Base-by-base conservation (phyloP, 2,329 filamentous ascomycete genomes). In the Ceratocystiopsis brevicomis region DNA sequence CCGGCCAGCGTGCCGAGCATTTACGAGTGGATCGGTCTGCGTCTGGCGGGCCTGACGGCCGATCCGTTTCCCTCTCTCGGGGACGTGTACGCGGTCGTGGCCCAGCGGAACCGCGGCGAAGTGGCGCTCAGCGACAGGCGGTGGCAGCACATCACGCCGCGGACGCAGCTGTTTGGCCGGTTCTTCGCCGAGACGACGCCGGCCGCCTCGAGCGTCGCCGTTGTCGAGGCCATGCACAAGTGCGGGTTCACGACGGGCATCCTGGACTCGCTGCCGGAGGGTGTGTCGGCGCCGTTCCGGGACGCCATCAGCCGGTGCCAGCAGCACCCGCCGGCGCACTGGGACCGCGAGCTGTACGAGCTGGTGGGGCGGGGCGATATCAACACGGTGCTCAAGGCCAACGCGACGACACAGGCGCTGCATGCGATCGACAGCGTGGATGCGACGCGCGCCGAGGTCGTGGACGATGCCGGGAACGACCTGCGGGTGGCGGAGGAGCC, bases 241-340 rank as follows among this genome's bases (percentile, higher is more conserved):
- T 78, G 78, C 47, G 78, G 79, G 0, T 73, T 94, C 39, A 76
- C 70, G 8, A 59, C 61, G 11, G 65, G 70, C 19, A 63, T 87
- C 40, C 68, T 96, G 15, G 83, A 93, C 49, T 86, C 82, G 0
- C 64, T 96, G 1, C 88, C 90, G 2, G 85, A 93, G 58, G 77
- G 83, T 21, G 68, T 95, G n/a, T 71, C 82, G 43, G 73, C 79
- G 2, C 81, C 83, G 0, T 65, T 96, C 14, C 79, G 81, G 55
- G 87, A 96, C 60, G 77, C 80, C 6, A 85, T 96, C 37, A 73
- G 78, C n/a, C 70, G 76, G 49, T 93, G 84, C 50, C 87, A 94
- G 57, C 72, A 76, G n/a, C 73, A 76, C 47, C 88, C 88, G 16
- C 83, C 86, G 11, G 71, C 77, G 0, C 73, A 69, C 1, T 96